Conservation (phyloP, 257 asterid genomes). For the Penstemon newberryi region DNA sequence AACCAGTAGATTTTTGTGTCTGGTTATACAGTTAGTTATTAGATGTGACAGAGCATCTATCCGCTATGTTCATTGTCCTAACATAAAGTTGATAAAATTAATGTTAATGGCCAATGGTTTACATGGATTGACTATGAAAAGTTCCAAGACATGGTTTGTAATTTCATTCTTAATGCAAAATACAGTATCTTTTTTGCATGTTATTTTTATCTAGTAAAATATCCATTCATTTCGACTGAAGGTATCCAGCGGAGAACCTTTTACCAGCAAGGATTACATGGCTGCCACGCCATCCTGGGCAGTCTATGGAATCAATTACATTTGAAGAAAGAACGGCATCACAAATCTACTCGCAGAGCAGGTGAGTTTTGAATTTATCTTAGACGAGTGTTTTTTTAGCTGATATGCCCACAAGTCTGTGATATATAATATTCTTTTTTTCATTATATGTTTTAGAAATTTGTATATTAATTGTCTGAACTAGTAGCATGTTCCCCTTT, state of each 20-base stretch:
- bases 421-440: too few relatives aligned
- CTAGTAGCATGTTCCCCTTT: constrained; percentile 15
- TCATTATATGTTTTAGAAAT: constrained; percentile 5
- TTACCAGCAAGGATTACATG: constrained; percentile 86
- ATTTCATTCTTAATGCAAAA: not conserved
- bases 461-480: constrained; percentile 3
- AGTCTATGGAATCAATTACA: constrained; percentile 80
- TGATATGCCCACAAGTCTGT: too few relatives aligned
- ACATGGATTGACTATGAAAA: constrained; percentile 98
- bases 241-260: constrained; percentile 75
- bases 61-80: not conserved
- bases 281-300: constrained; percentile 93
- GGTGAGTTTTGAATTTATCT: not conserved
- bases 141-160: constrained; percentile 85
- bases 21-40: not conserved
- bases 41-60: not conserved
- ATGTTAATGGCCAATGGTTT: constrained; percentile 76
- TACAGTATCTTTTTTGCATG: not conserved
- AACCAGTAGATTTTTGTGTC: not conserved
- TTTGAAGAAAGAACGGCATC: constrained; percentile 74
- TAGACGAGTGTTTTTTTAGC: too few relatives aligned
- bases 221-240: constrained; percentile 29
- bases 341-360: constrained; percentile 50
- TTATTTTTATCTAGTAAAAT: constrained; percentile 14
- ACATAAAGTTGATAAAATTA: constrained; percentile 66